Percentiles rank a stretch among this genome's conserved stretches.
These are phyloP conservation scores for Ceratocystis destructans DNA, from an alignment of 2,329 filamentous ascomycete species.

Conservation along the genomic window DNA sequence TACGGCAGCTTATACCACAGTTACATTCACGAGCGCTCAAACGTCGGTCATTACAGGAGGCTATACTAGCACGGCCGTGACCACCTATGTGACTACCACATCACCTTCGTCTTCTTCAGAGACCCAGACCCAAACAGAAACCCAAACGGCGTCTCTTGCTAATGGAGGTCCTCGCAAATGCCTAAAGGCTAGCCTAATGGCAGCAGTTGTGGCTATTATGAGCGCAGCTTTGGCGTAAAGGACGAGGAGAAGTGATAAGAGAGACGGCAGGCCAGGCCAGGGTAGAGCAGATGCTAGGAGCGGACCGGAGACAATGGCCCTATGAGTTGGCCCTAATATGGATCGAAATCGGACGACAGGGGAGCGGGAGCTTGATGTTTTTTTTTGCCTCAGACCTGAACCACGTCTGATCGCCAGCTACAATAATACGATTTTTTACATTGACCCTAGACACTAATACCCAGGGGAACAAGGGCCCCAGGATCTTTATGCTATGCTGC, in stretches of 20 bases:
- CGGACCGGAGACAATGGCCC: too few species aligned
- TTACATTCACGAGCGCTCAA: constrained; percentile 15
- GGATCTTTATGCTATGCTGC: too few species aligned
- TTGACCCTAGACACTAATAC: neutral
- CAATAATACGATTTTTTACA: neutral
- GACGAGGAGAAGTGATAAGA: neutral
- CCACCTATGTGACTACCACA: constrained; percentile 17
- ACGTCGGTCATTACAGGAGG: constrained; percentile 9
- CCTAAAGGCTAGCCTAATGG: neutral
- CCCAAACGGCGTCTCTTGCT: neutral
- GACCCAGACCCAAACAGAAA: neutral
- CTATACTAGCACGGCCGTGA: constrained; percentile 15
- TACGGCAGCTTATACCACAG: constrained; percentile 14
- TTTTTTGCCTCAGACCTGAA: neutral
- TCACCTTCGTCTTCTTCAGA: constrained; percentile 1
- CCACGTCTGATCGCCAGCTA: neutral
- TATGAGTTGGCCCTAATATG: neutral
- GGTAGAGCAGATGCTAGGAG: too few species aligned
- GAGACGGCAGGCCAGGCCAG: neutral
- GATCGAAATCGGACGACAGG: neutral
- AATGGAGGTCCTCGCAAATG: neutral
- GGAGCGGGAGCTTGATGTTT: neutral
- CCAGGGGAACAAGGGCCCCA: too few species aligned
- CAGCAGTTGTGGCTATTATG: constrained; percentile 2
- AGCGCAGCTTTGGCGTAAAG: neutral